Evolutionary conservation across 129 eudicot genomes (phyloP).

Genomic region (Centrapalus pauciflorus): DNA sequence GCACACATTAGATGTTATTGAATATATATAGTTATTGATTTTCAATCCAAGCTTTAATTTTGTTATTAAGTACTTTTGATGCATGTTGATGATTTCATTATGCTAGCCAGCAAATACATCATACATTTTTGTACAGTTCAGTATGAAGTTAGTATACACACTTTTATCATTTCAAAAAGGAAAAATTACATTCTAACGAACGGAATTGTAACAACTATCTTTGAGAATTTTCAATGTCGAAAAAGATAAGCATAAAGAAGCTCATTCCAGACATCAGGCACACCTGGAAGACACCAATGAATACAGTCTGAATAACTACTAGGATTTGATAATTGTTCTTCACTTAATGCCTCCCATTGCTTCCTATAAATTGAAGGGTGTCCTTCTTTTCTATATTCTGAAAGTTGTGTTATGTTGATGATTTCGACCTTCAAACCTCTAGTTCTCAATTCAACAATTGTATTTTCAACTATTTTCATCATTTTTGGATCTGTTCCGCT

Average conservation of each 20-base stretch:
- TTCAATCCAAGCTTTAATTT: too few species aligned
- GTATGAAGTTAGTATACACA: neutral
- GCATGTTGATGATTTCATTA: too few species aligned
- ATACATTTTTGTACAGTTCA: too few species aligned
- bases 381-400: slow-evolving; percentile 84
- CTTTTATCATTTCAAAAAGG: neutral
- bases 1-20: too few species aligned
- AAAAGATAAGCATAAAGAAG: slow-evolving; percentile 54
- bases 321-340: slow-evolving; percentile 50
- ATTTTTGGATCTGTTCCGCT: slow-evolving; percentile 59
- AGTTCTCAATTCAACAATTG: slow-evolving; percentile 31
- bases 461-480: slow-evolving; percentile 56
- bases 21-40: too few species aligned
- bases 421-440: slow-evolving; percentile 55
- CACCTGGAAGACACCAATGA: slow-evolving; percentile 96
- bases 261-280: slow-evolving; percentile 84
- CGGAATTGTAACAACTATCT: neutral
- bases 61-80: too few species aligned
- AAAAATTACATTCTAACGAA: neutral
- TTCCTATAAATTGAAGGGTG: slow-evolving; percentile 74
- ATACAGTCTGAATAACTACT: slow-evolving; percentile 63
- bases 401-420: slow-evolving; percentile 79
- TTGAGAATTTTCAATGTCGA: slow-evolving; percentile 20
- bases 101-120: too few species aligned
- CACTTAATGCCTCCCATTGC: slow-evolving; percentile 65